Percentiles rank a stretch among this genome's conserved stretches.
Evolutionary conservation across 257 asterid species (phyloP).

Genomic region (Solanum virginianum): DNA sequence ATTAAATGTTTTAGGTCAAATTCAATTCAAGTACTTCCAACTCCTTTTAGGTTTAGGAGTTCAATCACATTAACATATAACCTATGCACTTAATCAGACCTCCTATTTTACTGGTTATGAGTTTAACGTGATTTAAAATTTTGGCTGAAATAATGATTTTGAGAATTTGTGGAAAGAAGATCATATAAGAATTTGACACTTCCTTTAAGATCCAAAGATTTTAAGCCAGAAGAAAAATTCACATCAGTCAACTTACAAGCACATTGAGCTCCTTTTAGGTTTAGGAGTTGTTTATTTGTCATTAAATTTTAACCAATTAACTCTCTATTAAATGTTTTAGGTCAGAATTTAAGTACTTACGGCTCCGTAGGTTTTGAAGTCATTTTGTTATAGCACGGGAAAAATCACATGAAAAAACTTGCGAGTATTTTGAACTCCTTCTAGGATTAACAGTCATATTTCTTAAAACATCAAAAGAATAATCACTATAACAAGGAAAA

Average conservation of each 20-base stretch:
- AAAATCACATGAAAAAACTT: background rate
- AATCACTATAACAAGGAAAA: background rate
- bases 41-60: background rate
- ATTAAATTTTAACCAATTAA: background rate
- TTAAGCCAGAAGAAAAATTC: background rate
- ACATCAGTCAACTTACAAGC: background rate
- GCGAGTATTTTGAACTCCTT: background rate
- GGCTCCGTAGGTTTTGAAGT: background rate
- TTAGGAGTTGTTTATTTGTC: background rate
- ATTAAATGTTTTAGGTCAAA: background rate
- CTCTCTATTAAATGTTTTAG: background rate
- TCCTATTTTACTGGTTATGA: background rate
- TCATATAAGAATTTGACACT: background rate
- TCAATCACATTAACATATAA: background rate
- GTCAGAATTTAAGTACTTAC: background rate
- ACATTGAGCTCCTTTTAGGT: background rate
- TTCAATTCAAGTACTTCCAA: background rate
- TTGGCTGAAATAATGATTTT: background rate
- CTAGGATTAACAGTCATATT: background rate
- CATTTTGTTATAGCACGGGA: background rate
- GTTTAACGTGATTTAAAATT: background rate
- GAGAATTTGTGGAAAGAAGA: background rate
- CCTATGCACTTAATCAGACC: background rate
- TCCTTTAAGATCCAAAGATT: background rate
- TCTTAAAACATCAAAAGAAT: background rate